phyloP scores from a whole-genome alignment of 345 rosid genomes.

The Gossypium australe region DNA sequence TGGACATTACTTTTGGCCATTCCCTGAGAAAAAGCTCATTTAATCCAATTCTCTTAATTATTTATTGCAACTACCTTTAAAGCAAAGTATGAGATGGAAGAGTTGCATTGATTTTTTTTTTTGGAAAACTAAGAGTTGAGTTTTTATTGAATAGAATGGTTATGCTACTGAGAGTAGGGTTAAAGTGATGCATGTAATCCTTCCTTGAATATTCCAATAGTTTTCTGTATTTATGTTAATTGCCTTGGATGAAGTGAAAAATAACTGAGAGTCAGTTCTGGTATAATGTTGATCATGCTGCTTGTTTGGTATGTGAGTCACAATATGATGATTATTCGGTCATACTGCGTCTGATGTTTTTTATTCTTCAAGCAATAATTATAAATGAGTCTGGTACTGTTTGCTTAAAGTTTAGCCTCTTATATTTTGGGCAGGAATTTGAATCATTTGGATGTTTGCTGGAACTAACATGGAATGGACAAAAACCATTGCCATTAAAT shows the following conservation, averaged over 20 bases:
- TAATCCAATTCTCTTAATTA: neutral
- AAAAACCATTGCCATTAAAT: slow-evolving; percentile 60
- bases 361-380: neutral
- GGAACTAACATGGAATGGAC: slow-evolving; percentile 93
- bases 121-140: neutral
- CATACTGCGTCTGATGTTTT: neutral
- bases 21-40: neutral
- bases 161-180: neutral
- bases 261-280: neutral
- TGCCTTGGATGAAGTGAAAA: neutral
- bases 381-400: neutral
- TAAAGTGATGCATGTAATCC: neutral
- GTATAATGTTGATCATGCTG: slow-evolving; percentile 2
- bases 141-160: neutral
- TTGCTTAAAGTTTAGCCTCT: neutral
- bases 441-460: slow-evolving; percentile 87
- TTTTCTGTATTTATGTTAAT: neutral
- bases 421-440: slow-evolving; percentile 57
- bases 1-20: neutral
- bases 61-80: neutral
- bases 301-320: neutral
- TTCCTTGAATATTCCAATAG: neutral
- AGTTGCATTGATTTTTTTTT: neutral
- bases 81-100: neutral
- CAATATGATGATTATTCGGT: neutral